Evolutionary conservation across 1,284 basidiomycete genomes (phyloP).

Genomic region (Gymnopus androsaceus): DNA sequence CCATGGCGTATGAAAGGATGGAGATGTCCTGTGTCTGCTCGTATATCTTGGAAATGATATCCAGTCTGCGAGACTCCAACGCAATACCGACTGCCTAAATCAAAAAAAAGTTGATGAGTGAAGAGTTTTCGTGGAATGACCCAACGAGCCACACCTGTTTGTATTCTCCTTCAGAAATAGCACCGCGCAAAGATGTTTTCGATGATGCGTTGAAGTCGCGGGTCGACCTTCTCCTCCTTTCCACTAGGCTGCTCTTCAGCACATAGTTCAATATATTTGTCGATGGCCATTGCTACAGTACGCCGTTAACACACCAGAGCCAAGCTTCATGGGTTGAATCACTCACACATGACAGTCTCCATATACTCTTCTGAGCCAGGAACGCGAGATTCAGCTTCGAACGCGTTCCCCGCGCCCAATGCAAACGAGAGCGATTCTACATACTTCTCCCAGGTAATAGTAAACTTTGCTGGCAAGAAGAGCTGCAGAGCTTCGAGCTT

Average conservation of each 20-base stretch:
- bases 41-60: constrained; percentile 81
- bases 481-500: constrained; percentile 80
- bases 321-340: constrained; percentile 1
- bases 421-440: constrained; percentile 94
- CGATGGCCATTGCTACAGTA: constrained; percentile 84
- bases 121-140: not conserved
- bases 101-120: constrained; percentile 15
- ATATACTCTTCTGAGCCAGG: constrained; percentile 81
- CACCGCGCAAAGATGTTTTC: constrained; percentile 86
- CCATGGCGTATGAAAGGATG: constrained; percentile 87
- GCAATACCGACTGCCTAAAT: constrained; percentile 89
- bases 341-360: constrained; percentile 90
- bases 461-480: constrained; percentile 94
- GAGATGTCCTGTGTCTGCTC: constrained; percentile 71
- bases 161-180: constrained; percentile 82
- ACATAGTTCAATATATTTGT: constrained; percentile 78
- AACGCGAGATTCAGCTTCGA: constrained; percentile 71
- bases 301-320: constrained; percentile 15
- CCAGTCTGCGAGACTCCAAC: constrained; percentile 84
- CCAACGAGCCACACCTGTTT: constrained; percentile 67
- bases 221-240: constrained; percentile 66
- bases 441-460: constrained; percentile 91
- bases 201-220: constrained; percentile 79
- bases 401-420: constrained; percentile 84
- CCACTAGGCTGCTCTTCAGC: constrained; percentile 50